Base-by-base conservation (phyloP, 331 rosid species). In the Stylosanthes scabra region DNA sequence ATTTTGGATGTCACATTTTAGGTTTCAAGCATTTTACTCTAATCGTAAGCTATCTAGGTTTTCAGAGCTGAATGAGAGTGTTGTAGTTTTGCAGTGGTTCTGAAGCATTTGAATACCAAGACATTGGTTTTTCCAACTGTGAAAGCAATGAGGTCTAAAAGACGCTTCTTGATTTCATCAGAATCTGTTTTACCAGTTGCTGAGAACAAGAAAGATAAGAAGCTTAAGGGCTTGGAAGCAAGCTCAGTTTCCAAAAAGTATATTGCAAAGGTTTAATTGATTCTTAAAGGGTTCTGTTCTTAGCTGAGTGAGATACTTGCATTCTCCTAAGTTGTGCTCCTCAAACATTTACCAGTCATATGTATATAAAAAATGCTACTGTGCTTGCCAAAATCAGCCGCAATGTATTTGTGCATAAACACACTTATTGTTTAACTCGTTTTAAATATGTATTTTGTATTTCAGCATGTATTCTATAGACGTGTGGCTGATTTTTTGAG, bases 71-170 rank as follows among this genome's bases (percentile, higher is more conserved):
- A 71, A 81, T 28, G 60, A 80, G 63, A 66, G 58, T 46, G 63
- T 69, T 75, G 70, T 82, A 86, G 87, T 75, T 70, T 69, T 85
- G 80, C 90, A 85, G 96, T 82, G 12, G 20, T 74, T 68, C 75
- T 54, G 60, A 80, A 88, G 77, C 87, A 65, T 81, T 74, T 77
- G 81, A 80, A 70, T 75, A 70, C 16, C 58, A 84, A 80, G 55
- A 69, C 65, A 29, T 81, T 76, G 76, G 68, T 71, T 79, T 78
- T 60, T 74, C 71, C 74, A 15, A 79, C 74, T 57, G 70, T 71
- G 67, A 64, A 82, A 59, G 81, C 76, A 75, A 80, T 82, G 83
- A 46, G 80, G 9, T 77, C 91, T 74, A 77, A 76, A 76, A 87
- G 89, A 64, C 66, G 78, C 71, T 34, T 84, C 76, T 84, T 89